phyloP scores from a whole-genome alignment of 2,329 filamentous ascomycete species.

The Trichoderma hamatum region DNA sequence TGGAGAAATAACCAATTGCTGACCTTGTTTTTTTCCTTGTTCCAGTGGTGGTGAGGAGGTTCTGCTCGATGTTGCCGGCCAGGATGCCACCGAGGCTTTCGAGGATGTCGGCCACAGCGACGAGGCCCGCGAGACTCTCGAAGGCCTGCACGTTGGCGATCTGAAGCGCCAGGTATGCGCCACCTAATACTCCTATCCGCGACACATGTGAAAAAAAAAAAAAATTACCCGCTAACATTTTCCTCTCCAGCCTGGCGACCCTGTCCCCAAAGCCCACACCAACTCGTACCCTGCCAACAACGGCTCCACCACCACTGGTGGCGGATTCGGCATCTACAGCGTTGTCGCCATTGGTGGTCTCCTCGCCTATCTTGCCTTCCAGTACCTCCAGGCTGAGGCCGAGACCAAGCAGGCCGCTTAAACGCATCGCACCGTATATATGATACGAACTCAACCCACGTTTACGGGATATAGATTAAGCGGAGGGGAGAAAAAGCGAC shows the following conservation, averaged over 20 bases:
- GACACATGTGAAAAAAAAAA: conserved; percentile 7
- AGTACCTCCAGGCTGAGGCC: conserved; percentile 72
- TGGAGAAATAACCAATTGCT: neutral
- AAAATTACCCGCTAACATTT: neutral
- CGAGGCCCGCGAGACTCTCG: conserved; percentile 93
- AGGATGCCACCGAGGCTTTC: conserved; percentile 96
- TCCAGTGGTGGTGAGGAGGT: conserved; percentile 96
- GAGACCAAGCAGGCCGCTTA: conserved; percentile 39
- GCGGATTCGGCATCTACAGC: conserved; percentile 81
- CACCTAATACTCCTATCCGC: neutral
- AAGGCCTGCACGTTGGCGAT: conserved; percentile 71
- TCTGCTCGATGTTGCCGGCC: conserved; percentile 90
- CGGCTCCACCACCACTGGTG: conserved; percentile 54
- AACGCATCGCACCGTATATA: neutral
- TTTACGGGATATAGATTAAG: neutral
- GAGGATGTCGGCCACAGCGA: conserved; percentile 99
- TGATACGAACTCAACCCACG: neutral
- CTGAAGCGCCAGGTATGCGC: conserved; percentile 77
- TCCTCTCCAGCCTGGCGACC: conserved; percentile 69
- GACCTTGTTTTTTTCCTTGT: neutral
- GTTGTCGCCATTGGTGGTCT: conserved; percentile 76
- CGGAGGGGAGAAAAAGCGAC: neutral
- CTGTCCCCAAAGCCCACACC: conserved; percentile 64
- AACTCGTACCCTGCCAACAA: conserved; percentile 52
- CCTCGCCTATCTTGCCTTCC: conserved; percentile 78